Evolutionary conservation across 345 rosid species (phyloP), one percentile per base, ranked within the genome.

Genomic region (Eucalyptus pumila): DNA sequence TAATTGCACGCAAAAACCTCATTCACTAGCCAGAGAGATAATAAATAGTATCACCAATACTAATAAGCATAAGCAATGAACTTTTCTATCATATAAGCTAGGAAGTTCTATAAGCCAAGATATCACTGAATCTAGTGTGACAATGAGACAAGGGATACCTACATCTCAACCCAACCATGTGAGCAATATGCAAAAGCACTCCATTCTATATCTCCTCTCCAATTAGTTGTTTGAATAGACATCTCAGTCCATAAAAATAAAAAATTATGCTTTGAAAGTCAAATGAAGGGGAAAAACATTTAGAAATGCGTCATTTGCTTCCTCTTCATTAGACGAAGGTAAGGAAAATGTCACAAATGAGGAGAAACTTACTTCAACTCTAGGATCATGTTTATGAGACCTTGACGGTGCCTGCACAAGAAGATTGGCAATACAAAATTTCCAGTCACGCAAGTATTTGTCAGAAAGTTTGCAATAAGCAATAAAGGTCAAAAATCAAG

Each of bases 321-420:
- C 85, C 24, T 42, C 85, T 76, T 40, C 85, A 76, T 40, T 23
- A 76, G 47, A 23, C 2, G 3, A 76, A 44, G 9, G 47, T 21
- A 12, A 40, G 47, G 85, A 37, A 76, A 40, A 21, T 40, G 47
- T 76, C 47, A 7, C 30, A 21, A 76, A 76, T 40, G 62, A 88
- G 23, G n/a, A 45, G 44, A 40, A 30, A 89, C 94, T 92, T 90
- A 95, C 97, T 87, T 94, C 95, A 40, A 93, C 69, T 91, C 97
- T 88, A 26, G 95, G 93, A 91, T 94, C 93, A 85, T 69, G 87
- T 72, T 37, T 83, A 56, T 42, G 92, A 21, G 88, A 50, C 40
- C 50, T 89, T n/a, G 90, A 80, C 6, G 88, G 85, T 48, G 62
- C 89, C 96, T 94, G 95, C 89, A 88, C 48, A 62, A 54, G 32